A percentile compares a stretch with the other conserved stretches of the same genome.
phyloP scores from a whole-genome alignment of 2,329 filamentous ascomycete species.

The Hysterium pulicare region DNA sequence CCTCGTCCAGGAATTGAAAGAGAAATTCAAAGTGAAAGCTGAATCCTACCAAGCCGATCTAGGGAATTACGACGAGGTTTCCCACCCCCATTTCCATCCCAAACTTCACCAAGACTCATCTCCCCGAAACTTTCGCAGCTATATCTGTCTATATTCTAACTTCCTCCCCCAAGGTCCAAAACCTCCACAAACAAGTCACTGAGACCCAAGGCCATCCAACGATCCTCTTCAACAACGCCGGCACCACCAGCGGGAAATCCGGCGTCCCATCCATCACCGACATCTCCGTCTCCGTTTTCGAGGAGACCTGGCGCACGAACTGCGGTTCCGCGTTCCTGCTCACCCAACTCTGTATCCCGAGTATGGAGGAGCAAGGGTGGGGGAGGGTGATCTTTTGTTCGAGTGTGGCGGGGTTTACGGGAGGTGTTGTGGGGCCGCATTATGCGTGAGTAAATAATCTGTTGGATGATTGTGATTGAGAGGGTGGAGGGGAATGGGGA shows the following conservation, averaged over 20 bases:
- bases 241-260: conserved; percentile 21
- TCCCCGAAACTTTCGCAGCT: too few relatives aligned
- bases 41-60: conserved; percentile 37
- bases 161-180: conserved; percentile 24
- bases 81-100: neutral
- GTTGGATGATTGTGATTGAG: neutral
- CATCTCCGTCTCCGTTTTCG: conserved; percentile 62
- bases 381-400: conserved; percentile 63
- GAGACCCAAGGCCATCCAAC: conserved; percentile 31
- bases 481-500: neutral
- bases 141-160: too few relatives aligned
- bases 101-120: conserved; percentile 4
- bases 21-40: conserved; percentile 22
- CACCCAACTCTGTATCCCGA: conserved; percentile 56
- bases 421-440: conserved; percentile 41
- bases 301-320: conserved; percentile 61
- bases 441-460: conserved; percentile 35
- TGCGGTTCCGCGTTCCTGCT: conserved; percentile 61
- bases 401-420: conserved; percentile 55
- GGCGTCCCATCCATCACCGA: conserved; percentile 40
- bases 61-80: conserved; percentile 35
- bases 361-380: conserved; percentile 60
- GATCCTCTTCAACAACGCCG: conserved; percentile 44
- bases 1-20: conserved; percentile 28
- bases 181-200: conserved; percentile 33